Conservation (phyloP, 1,284 basidiomycete species). For the Rhodofomes roseus region DNA sequence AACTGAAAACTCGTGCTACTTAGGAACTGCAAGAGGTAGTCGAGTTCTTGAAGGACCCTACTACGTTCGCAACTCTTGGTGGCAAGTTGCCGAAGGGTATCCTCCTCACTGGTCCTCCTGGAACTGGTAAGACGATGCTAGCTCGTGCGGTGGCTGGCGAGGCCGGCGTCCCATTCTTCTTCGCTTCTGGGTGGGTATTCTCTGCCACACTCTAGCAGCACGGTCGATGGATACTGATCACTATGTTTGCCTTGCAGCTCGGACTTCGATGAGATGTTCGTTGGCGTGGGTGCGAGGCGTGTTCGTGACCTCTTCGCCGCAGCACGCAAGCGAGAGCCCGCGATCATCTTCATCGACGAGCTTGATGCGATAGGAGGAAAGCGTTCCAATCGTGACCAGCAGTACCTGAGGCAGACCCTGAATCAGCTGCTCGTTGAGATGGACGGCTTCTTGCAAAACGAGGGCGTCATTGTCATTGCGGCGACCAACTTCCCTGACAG, state of each 20-base stretch:
- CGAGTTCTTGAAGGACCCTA: slow-evolving; percentile 88
- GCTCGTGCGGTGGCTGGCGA: slow-evolving; percentile 96
- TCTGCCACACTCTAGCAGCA: background rate
- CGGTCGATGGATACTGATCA: background rate
- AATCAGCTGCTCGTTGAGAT: slow-evolving; percentile 95
- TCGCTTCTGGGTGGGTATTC: slow-evolving; percentile 66
- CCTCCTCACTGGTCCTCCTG: slow-evolving; percentile 83
- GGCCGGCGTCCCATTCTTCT: slow-evolving; percentile 92
- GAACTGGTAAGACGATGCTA: slow-evolving; percentile 96
- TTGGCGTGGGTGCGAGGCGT: slow-evolving; percentile 93
- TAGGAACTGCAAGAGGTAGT: slow-evolving; percentile 92
- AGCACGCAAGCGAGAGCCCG: slow-evolving; percentile 92
- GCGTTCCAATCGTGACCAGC: slow-evolving; percentile 83
- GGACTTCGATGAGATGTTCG: slow-evolving; percentile 98
- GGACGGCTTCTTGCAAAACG: slow-evolving; percentile 89
- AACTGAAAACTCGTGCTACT: background rate
- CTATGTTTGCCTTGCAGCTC: slow-evolving; percentile 50
- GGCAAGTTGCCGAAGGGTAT: slow-evolving; percentile 92
- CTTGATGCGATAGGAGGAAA: slow-evolving; percentile 93
- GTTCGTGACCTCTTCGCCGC: slow-evolving; percentile 95
- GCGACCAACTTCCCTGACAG: slow-evolving; percentile 95
- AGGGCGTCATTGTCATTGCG: slow-evolving; percentile 91
- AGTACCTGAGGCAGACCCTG: slow-evolving; percentile 88
- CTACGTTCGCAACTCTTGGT: slow-evolving; percentile 83
- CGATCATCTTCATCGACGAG: slow-evolving; percentile 94